phyloP scores from a whole-genome alignment of 768 basidiomycete species.

The Lenzites betulinus region DNA sequence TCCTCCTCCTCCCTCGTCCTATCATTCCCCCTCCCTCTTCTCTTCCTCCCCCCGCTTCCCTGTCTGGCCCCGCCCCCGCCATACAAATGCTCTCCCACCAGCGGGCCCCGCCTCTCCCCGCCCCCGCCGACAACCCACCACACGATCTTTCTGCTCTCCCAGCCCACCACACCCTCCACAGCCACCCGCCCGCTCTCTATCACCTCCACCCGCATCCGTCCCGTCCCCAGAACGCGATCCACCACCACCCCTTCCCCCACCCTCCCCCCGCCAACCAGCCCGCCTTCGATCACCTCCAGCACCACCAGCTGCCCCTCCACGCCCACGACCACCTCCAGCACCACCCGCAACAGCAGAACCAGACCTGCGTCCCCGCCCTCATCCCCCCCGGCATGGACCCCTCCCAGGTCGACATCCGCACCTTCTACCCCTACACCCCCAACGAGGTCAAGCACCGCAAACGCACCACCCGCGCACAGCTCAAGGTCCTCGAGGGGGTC shows the following conservation, averaged over 20 bases:
- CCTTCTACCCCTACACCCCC: constrained; percentile 77
- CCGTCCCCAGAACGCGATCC: constrained; percentile 26
- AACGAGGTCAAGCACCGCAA: constrained; percentile 95
- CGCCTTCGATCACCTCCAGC: constrained; percentile 25
- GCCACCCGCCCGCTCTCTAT: constrained; percentile 26
- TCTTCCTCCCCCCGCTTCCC: constrained; percentile 11
- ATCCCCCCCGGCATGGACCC: constrained; percentile 61
- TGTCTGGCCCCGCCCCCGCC: constrained; percentile 23
- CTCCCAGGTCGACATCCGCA: constrained; percentile 72
- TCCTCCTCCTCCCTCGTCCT: background rate
- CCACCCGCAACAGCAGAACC: constrained; percentile 21
- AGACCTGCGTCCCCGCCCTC: constrained; percentile 48
- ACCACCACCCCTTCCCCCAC: constrained; percentile 20
- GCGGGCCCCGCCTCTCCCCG: constrained; percentile 20
- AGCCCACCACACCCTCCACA: constrained; percentile 20
- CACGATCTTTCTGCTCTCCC: constrained; percentile 38
- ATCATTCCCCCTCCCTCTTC: background rate
- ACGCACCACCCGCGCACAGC: constrained; percentile 84
- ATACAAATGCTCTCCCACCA: constrained; percentile 16
- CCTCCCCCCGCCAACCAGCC: background rate
- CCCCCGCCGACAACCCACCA: constrained; percentile 18
- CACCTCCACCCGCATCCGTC: constrained; percentile 15
- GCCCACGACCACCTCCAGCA: constrained; percentile 22
- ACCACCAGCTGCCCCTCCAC: constrained; percentile 14
- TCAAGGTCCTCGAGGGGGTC: constrained; percentile 84